Base-by-base conservation (phyloP, 2,329 filamentous ascomycete genomes). In the Aspergillus jensenii region DNA sequence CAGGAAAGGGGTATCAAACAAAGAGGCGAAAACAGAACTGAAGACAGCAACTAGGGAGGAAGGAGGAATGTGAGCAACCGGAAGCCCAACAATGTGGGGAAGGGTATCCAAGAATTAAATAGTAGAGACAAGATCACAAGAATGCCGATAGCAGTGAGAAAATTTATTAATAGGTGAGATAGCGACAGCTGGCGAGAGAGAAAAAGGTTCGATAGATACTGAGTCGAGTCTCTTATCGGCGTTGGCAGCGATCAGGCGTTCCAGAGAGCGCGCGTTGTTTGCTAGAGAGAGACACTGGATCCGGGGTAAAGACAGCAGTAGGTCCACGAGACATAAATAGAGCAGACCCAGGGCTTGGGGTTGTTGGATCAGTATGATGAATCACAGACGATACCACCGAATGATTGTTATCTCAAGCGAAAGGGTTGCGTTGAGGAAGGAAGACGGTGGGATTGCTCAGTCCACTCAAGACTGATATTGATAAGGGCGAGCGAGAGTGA, bases 301-400 rank as follows among this genome's bases (percentile, higher is more conserved):
- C 58, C 52, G 60, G 58, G 60, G 60, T 62, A 60, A 40, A 55
- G 33, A 46, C 14, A 52, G 23, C 35, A 35, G 11, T 40, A 27
- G 25, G 19, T 17, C 14, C 48, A 51, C 19, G 35, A 41, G 35
- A 39, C 48, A 51, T 51, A 51, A 51, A 51, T 25, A 39, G n/a
- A 15, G 14, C 19, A 43, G n/a, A 17, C 17, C 11, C 40, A 9
- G 19, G 19, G 6, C 35, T 37, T 37, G 35, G 14, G 15, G 35
- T n/a, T 6, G 35, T n/a, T n/a, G 35, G 35, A 37, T 31, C 27
- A 31, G 27, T 9, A 9, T 31, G 27, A 31, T 37, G 35, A 37
- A 37, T n/a, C 35, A n/a, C 35, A 37, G 35, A 37, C 35, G 35
- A 37, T 37, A 37, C 35, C 14, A 37, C 35, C 35, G 5, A 37